phyloP scores from a whole-genome alignment of 2,329 filamentous ascomycete species.

The Colletotrichum filicis region DNA sequence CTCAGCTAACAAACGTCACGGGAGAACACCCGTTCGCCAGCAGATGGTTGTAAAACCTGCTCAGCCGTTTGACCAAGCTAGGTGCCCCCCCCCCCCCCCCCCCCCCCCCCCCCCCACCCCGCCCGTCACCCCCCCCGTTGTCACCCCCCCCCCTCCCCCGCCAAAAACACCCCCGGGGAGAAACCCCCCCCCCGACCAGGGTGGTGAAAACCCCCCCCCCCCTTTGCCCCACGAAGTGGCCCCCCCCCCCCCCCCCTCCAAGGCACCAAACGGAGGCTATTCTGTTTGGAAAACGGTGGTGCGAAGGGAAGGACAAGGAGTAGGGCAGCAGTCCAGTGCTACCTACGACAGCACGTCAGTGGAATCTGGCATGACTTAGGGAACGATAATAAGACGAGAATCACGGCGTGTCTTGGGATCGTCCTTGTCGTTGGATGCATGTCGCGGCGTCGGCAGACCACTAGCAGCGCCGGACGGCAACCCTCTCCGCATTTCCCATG shows the following conservation, averaged over 20 bases:
- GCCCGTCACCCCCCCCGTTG: too few relatives aligned
- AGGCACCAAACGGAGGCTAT: conserved; percentile 1
- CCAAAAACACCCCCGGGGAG: too few relatives aligned
- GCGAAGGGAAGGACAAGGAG: background rate
- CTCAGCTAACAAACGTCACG: conserved; percentile 19
- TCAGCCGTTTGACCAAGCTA: conserved; percentile 1
- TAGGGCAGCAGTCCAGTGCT: background rate
- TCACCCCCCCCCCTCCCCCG: too few relatives aligned
- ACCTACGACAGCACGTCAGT: conserved; percentile 8
- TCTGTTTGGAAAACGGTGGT: conserved; percentile 23
- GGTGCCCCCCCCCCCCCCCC: too few relatives aligned
- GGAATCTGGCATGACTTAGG: conserved; percentile 30
- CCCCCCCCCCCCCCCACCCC: too few relatives aligned
- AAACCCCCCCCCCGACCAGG: too few relatives aligned
- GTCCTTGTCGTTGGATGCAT: conserved; percentile 29
- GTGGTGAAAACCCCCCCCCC: too few relatives aligned
- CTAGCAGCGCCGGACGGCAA: background rate
- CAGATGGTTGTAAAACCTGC: background rate
- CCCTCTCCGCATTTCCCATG: background rate
- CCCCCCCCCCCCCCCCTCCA: too few relatives aligned
- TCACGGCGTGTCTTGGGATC: conserved; percentile 26
- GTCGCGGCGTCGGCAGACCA: conserved; percentile 15
- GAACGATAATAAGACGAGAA: conserved; percentile 32
- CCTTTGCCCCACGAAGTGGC: too few relatives aligned
- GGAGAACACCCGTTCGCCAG: conserved; percentile 14